Conservation (phyloP, 1,284 basidiomycete species). For the Phellopilus nigrolimitatus region DNA sequence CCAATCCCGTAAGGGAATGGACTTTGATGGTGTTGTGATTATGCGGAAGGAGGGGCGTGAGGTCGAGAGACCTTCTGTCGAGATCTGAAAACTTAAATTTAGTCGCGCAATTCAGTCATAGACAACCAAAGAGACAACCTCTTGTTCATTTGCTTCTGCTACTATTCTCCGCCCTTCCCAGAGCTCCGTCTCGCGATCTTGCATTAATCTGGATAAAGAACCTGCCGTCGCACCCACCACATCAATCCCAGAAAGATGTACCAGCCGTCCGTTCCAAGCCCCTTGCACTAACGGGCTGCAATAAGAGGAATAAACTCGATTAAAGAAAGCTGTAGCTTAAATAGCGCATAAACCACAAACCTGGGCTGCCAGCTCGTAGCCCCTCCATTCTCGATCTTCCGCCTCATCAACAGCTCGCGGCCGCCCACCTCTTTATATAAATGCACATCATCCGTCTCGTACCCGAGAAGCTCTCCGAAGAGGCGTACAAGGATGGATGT, state of each 20-base stretch:
- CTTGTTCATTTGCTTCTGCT: conserved; percentile 38
- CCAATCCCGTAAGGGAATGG: conserved; percentile 58
- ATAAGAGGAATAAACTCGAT: background rate
- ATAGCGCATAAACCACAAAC: conserved; percentile 28
- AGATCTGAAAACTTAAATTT: conserved; percentile 26
- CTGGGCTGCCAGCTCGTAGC: conserved; percentile 62
- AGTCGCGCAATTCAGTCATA: background rate
- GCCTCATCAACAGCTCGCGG: conserved; percentile 56
- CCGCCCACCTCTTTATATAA: conserved; percentile 69
- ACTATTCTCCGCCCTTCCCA: conserved; percentile 60
- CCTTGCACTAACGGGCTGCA: conserved; percentile 50
- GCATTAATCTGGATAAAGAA: conserved; percentile 49
- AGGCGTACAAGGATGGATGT: conserved; percentile 43
- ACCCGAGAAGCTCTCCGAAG: conserved; percentile 52
- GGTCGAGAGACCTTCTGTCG: conserved; percentile 40
- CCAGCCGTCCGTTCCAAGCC: conserved; percentile 51
- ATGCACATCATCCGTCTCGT: conserved; percentile 53
- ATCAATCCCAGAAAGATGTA: conserved; percentile 57
- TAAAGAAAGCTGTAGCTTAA: background rate
- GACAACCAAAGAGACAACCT: conserved; percentile 32
- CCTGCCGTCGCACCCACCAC: conserved; percentile 60
- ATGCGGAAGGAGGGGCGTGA: conserved; percentile 56
- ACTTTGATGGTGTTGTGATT: conserved; percentile 58
- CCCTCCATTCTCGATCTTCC: conserved; percentile 48
- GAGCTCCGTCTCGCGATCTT: conserved; percentile 57